A percentile compares a stretch with the other conserved stretches of the same genome.
These are phyloP conservation scores for Mycena haematopus DNA, from an alignment of 768 basidiomycete species.

Conservation along the genomic window DNA sequence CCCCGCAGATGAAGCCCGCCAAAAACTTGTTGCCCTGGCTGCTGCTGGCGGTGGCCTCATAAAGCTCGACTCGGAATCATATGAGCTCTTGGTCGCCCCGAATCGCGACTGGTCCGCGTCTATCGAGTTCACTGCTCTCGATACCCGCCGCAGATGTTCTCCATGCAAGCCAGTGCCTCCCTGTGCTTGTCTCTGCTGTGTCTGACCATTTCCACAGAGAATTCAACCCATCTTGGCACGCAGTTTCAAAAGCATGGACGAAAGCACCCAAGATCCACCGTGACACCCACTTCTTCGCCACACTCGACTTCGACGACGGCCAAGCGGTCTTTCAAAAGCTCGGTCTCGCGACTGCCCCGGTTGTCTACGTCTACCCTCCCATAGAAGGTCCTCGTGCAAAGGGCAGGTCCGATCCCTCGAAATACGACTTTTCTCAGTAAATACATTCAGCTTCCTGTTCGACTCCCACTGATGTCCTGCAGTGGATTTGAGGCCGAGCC, in stretches of 20 bases:
- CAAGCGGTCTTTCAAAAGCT: conserved; percentile 85
- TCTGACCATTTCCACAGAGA: conserved; percentile 55
- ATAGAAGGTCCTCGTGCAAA: conserved; percentile 69
- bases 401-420: conserved; percentile 61
- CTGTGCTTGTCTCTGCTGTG: not conserved
- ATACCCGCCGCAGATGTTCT: conserved; percentile 78
- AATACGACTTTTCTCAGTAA: conserved; percentile 83
- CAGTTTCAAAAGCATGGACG: conserved; percentile 86
- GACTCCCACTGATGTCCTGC: conserved; percentile 8
- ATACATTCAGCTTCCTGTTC: conserved; percentile 26
- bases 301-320: conserved; percentile 85
- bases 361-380: conserved; percentile 79
- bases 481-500: conserved; percentile 87
- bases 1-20: conserved; percentile 40
- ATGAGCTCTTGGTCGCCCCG: conserved; percentile 76
- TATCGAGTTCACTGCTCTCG: conserved; percentile 89
- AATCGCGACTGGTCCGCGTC: conserved; percentile 88
- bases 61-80: conserved; percentile 75
- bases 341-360: conserved; percentile 82
- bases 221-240: conserved; percentile 84
- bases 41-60: conserved; percentile 79
- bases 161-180: conserved; percentile 82
- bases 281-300: conserved; percentile 90
- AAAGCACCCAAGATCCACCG: conserved; percentile 63
- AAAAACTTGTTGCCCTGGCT: conserved; percentile 74